These are phyloP conservation scores for Aspergillus aculeatinus DNA, from an alignment of 2,329 filamentous ascomycete species.

Conservation along the genomic window DNA sequence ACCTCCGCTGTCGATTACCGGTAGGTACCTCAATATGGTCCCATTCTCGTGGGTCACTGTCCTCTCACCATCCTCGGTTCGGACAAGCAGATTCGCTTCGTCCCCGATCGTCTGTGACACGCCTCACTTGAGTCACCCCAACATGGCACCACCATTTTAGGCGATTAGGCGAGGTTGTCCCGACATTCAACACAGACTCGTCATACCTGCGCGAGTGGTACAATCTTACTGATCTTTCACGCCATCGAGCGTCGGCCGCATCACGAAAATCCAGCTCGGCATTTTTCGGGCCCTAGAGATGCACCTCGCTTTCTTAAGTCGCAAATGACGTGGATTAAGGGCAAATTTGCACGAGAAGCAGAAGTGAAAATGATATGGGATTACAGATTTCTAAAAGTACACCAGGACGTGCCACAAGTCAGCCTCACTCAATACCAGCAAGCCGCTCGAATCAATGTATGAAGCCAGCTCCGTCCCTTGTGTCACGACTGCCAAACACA, in stretches of 20 bases:
- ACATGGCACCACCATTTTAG: conserved; percentile 2
- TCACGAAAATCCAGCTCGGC: too few species aligned
- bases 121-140: neutral
- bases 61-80: neutral
- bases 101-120: neutral
- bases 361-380: neutral
- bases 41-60: neutral
- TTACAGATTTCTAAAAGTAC: neutral
- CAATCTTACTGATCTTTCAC: neutral
- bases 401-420: neutral
- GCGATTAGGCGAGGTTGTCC: neutral
- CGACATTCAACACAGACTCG: neutral
- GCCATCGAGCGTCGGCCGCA: too few species aligned
- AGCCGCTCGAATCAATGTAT: neutral
- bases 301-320: too few species aligned
- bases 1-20: too few species aligned
- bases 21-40: too few species aligned
- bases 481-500: neutral
- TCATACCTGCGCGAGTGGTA: neutral
- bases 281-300: too few species aligned
- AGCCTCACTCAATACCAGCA: neutral
- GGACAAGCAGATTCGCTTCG: neutral
- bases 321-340: neutral
- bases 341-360: neutral
- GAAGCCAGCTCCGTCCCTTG: neutral